These are phyloP conservation scores for Chytridium lagenaria DNA, from an alignment of 371 early-diverging fungal genomes.

Conservation along the genomic window DNA sequence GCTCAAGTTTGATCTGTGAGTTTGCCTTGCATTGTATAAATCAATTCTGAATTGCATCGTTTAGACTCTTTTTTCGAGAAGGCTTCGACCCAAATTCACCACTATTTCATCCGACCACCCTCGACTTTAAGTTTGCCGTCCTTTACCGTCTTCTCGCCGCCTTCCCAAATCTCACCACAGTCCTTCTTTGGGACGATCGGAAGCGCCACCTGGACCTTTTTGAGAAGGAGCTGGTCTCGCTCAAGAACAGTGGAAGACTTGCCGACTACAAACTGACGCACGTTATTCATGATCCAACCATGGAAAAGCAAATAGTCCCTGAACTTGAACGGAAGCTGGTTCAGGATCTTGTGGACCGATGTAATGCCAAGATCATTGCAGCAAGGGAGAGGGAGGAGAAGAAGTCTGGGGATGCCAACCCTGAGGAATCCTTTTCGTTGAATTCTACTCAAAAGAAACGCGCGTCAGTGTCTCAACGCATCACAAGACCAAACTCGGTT, in stretches of 20 bases:
- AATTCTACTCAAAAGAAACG: too few relatives aligned
- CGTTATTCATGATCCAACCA: slow-evolving; percentile 37
- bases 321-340: slow-evolving; percentile 49
- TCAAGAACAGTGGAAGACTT: slow-evolving; percentile 13
- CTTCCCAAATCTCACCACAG: slow-evolving; percentile 38
- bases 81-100: slow-evolving; percentile 31
- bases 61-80: slow-evolving; percentile 47
- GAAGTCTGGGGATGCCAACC: neutral
- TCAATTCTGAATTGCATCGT: neutral
- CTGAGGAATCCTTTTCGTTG: too few relatives aligned
- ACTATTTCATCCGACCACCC: slow-evolving; percentile 40
- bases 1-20: slow-evolving; percentile 48
- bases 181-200: slow-evolving; percentile 55
- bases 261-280: slow-evolving; percentile 32
- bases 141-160: slow-evolving; percentile 40
- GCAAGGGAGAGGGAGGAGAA: slow-evolving; percentile 37
- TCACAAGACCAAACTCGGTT: too few relatives aligned
- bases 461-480: too few relatives aligned
- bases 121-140: slow-evolving; percentile 57
- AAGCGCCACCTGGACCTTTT: slow-evolving; percentile 51
- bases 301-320: slow-evolving; percentile 34
- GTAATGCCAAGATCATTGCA: slow-evolving; percentile 44
- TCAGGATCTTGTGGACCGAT: slow-evolving; percentile 44
- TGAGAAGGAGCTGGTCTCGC: slow-evolving; percentile 24
- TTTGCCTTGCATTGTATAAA: neutral